These are phyloP conservation scores for Leccinum fallax DNA, from an alignment of 1,284 basidiomycete species.

Conservation along the genomic window DNA sequence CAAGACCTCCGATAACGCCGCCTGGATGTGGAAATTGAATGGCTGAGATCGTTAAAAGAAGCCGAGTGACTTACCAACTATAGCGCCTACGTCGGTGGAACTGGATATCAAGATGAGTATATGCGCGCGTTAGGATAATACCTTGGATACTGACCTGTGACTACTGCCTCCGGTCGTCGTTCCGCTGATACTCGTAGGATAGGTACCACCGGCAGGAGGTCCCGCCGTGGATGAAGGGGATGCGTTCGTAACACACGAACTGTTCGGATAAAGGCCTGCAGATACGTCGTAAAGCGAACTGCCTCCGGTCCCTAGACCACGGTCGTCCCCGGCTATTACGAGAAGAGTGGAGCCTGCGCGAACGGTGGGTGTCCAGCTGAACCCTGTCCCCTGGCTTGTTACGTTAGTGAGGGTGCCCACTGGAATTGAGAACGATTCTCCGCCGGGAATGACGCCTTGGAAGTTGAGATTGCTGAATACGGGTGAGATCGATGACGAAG, in stretches of 20 bases:
- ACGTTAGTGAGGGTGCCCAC: conserved; percentile 45
- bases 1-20: conserved; percentile 66
- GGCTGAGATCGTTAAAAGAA: neutral
- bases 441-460: conserved; percentile 76
- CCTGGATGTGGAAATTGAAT: conserved; percentile 37
- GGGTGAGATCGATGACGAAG: neutral
- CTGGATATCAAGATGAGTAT: conserved; percentile 15
- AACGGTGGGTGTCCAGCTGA: conserved; percentile 67
- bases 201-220: conserved; percentile 70
- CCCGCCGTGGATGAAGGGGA: conserved; percentile 79
- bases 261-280: conserved; percentile 47
- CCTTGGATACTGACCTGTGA: conserved; percentile 27
- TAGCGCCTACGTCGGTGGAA: conserved; percentile 57
- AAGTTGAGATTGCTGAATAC: conserved; percentile 55
- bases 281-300: conserved; percentile 59
- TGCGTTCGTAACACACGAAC: conserved; percentile 53
- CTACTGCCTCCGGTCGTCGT: conserved; percentile 24
- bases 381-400: conserved; percentile 51
- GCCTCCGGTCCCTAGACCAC: conserved; percentile 69
- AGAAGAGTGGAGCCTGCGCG: conserved; percentile 64
- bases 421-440: conserved; percentile 69
- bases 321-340: conserved; percentile 63
- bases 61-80: conserved; percentile 49
- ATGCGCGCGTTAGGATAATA: neutral
- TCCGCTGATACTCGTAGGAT: conserved; percentile 55